Evolutionary conservation across 2,329 filamentous ascomycete genomes (phyloP).

Genomic region (Coniochaeta hoffmannii): DNA sequence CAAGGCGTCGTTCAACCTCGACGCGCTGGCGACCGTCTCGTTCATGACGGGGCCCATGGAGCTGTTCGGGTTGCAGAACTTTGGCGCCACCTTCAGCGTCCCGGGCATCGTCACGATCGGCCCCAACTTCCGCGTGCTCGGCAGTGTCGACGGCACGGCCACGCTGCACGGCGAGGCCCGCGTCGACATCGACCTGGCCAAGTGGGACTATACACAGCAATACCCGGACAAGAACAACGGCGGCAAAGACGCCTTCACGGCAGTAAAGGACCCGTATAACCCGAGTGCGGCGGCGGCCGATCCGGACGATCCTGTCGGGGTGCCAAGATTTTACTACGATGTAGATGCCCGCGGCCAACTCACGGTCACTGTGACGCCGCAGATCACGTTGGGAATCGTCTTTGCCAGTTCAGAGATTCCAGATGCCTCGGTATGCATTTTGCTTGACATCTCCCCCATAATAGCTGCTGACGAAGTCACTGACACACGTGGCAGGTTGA

Average conservation of each 20-base stretch:
- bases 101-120: slow-evolving; percentile 13
- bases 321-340: background rate
- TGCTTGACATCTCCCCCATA: no score
- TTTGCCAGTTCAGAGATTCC: background rate
- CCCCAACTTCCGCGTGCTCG: slow-evolving; percentile 6
- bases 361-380: background rate
- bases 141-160: background rate
- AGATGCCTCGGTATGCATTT: no score
- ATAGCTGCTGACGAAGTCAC: no score
- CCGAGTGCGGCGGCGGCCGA: background rate
- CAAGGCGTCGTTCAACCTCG: background rate
- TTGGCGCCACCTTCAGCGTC: slow-evolving; percentile 10
- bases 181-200: background rate
- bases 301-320: background rate
- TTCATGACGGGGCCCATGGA: slow-evolving; percentile 4
- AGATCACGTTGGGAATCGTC: background rate
- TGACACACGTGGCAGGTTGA: no score
- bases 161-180: background rate
- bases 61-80: slow-evolving; percentile 5
- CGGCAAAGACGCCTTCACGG: no score
- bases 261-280: no score
- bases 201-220: background rate
- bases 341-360: background rate
- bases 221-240: no score
- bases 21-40: slow-evolving; percentile 24